Percentiles rank a stretch among this genome's conserved stretches.
phyloP scores from a whole-genome alignment of 202 grass and related monocot species.

The Digitaria exilis region DNA sequence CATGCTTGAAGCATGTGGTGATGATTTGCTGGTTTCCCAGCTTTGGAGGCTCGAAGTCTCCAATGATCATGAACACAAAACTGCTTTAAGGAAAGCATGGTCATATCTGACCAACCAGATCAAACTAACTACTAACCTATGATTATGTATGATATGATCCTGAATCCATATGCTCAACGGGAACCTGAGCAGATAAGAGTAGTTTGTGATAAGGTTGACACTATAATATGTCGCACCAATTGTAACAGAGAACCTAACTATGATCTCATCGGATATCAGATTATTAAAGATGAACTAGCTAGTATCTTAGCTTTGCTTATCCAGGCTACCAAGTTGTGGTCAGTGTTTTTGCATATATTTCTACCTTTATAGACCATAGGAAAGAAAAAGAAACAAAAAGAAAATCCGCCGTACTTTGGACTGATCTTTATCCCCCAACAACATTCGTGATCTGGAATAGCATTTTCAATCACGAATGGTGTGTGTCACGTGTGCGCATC shows the following conservation, averaged over 20 bases:
- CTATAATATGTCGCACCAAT: slow-evolving; percentile 22
- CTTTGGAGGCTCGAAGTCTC: slow-evolving; percentile 29
- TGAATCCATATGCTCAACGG: slow-evolving; percentile 8
- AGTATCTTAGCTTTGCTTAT: slow-evolving; percentile 10
- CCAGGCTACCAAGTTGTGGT: not conserved
- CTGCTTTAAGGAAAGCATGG: slow-evolving; percentile 34
- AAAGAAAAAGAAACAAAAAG: not conserved
- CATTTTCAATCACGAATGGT: not conserved
- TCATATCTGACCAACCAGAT: slow-evolving; percentile 34
- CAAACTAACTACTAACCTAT: slow-evolving; percentile 12
- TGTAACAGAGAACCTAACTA: slow-evolving; percentile 23
- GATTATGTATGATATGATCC: slow-evolving; percentile 33
- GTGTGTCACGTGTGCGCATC: not conserved
- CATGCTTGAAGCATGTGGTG: not conserved
- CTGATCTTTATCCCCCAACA: slow-evolving; percentile 11
- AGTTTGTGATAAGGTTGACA: slow-evolving; percentile 31
- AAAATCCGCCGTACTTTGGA: slow-evolving; percentile 1
- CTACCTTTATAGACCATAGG: not conserved
- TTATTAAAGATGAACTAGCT: not conserved
- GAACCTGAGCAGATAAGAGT: slow-evolving; percentile 41
- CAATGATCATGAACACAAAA: not conserved
- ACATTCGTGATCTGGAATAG: not conserved
- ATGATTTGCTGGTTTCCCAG: slow-evolving; percentile 5
- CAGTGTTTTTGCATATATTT: slow-evolving; percentile 27
- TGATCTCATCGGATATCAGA: not conserved